Base-by-base conservation (phyloP, 1,284 basidiomycete species). In the Phaffia rhodozyma region DNA sequence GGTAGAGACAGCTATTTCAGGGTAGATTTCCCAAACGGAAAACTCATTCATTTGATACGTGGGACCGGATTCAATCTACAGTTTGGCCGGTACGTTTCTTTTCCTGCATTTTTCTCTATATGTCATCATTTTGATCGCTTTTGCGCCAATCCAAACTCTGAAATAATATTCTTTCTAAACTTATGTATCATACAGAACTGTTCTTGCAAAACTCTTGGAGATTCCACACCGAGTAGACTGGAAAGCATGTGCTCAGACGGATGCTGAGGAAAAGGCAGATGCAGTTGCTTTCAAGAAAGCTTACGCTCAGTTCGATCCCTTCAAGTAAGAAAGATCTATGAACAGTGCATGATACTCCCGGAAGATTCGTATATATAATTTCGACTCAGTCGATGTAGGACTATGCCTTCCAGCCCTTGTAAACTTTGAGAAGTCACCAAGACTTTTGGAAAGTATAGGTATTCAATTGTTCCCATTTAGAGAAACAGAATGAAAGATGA, bases 11-110 rank as follows among this genome's bases (percentile, higher is more conserved):
- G 86, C 66, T 94, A 93, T 75, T 94, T 96, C 79, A 84, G 84
- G 68, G 86, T 96, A 4, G 90, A 94, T 70, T 77, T 94, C 58
- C 92, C 93, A 0, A 84, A 86, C 69, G 91, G 91, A n/a, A 86
- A 82, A 75, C 78, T 96, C 77, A 84, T 96, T 32, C 89, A 94
- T 76, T 74, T 91, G 66, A 83, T 96, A 71, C 84, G 82, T 84
- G 32, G 81, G 85, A 56, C 78, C 82, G 50, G 86, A 57, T 97
- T 97, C 71, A 86, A 86, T 68, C 78, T 97, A 60, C 91, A 96
- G 73, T 97, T 96, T 75, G 92, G 91, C 64, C 83, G 92, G 91
- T 92, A 70, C 71, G 84, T 74, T 49, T 53, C 16, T n/a, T 9
- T 47, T 29, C 25, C 16, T 63, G 23, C 47, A n/a, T 48, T 27